Base-by-base conservation (phyloP, 176 grass and related monocot species). In the Otatea glauca region DNA sequence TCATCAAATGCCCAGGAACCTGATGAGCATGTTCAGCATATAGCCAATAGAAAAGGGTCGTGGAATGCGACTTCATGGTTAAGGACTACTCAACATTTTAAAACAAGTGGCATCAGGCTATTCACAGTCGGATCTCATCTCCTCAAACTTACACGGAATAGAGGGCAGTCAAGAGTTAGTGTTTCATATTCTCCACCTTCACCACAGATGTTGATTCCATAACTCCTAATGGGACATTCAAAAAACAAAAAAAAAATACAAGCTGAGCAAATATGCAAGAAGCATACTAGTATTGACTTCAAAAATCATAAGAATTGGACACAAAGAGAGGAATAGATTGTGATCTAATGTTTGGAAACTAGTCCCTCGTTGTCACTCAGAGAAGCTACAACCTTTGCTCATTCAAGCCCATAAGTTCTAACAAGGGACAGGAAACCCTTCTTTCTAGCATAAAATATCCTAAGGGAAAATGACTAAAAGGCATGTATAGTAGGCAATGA, bases 151-250 rank as follows among this genome's bases (percentile, higher is more conserved):
- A 98, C 96, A 86, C 61, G 72, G 86, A 98, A 98, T 16, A 98
- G 83, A 87, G 96, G 96, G 92, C 96, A 98, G 73, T 98, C 93
- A 85, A 98, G 96, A 78, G 96, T 98, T 81, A 98, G 72, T 61
- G 96, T 95, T 92, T 98, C 96, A 68, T 98, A 98, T 88, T 98
- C 96, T 90, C 96, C 93, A 85, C 93, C 96, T 95, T 98, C 93
- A 67, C 96, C 91, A 70, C 93, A 95, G 51, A 98, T 93, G 89
- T 98, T 94, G 92, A 98, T 98, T 83, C 93, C 96, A 93, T 85
- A 98, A 92, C 80, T 87, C 90, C 93, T 98, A 92, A 63, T 48
- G 49, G 71, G 72, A 43, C 51, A 47, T 61, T n/a, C n/a, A 75
- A 45, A 79, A 76, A 85, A 47, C 71, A 81, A 81, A 79, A 69